Evolutionary conservation across 202 grass and related monocot species (phyloP), one percentile per base, ranked within the genome.

Genomic region (Schoenoplectus triqueter): DNA sequence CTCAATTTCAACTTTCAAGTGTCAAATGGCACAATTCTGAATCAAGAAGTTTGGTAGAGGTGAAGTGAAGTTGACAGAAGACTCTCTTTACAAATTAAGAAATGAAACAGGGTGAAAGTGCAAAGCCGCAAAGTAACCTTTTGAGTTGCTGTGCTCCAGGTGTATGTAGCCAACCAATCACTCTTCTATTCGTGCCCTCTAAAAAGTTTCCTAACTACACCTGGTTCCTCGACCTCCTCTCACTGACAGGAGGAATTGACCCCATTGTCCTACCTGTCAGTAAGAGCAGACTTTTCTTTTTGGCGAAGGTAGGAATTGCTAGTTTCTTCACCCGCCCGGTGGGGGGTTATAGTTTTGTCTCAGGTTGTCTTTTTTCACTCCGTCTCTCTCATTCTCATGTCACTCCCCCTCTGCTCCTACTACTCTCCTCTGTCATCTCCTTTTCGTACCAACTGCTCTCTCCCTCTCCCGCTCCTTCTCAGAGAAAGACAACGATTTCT

Each of bases 391-490:
- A 18, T 15, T 56, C 4, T 40, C 20, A 31, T 62, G 15, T 49
- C 45, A 39, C 80, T 82, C 44, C 3, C 7, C 14, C 45, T 59
- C 81, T 84, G 2, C 18, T 60, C 1, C 57, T 61, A 67, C 55
- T 65, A 7, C 11, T n/a, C 5, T 66, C 13, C 42, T 69, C 45
- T 84, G 45, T 68, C 4, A 19, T 6, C 18, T 52, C 62, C 44
- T 69, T 69, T 69, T 69, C 41, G 63, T 83, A 70, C 64, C 20
- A 10, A 70, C 80, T 83, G 64, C 22, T 83, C 13, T 82, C 39
- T 64, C 64, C 51, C 79, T 82, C 40, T 69, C 54, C 51, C 55
- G 18, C 52, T n/a, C 15, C 69, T 56, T 69, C 47, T 55, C 64
- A 44, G 64, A 83, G 78, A 31, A 47, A 66, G 45, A 69, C 15